Base-by-base conservation (phyloP, 1,284 basidiomycete genomes). In the Ceratobasidium sp. region DNA sequence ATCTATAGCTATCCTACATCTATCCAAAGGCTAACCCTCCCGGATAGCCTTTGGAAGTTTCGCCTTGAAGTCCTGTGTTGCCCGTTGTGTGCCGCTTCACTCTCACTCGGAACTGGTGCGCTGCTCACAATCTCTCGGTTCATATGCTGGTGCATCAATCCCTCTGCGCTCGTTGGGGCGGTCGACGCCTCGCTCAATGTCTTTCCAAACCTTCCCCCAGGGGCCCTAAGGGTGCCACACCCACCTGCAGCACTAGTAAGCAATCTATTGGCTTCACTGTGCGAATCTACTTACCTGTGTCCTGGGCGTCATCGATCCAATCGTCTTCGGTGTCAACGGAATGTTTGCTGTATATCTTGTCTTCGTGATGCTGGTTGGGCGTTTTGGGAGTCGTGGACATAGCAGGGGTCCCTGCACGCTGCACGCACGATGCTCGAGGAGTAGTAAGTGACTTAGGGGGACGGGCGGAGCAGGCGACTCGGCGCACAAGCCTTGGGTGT, bases 181-280 rank as follows among this genome's bases (percentile, higher is more conserved):
- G 59, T 73, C 59, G 71, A 73, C 19, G 71, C 71, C 56, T 73
- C 71, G 59, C 71, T 73, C 71, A 73, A 73, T 19, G 71, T 61
- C 39, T 64, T 73, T 24, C 71, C 59, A 41, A 59, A 34, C 41
- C 59, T 61, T 41, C 71, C 71, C 16, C 71, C 71, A 1, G 48
- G 59, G 8, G 58, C 62, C 22, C 69, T 41, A 19, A 53, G 69
- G 11, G 69, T 72, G 62, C 53, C 34, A 48, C 48, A 53, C 69
- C 58, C 34, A 58, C 24, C 59, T 73, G 37, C 6, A 61, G 5
- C 0, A 27, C 39, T 14, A 34, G 31, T 61, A 48, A 53, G 19
- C 48, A 7, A 65, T 13, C 46, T 51, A 51, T 31, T 22, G 9
- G 14, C 9, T n/a, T 8, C 13, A 29, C 22, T 39, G 37, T 4